A percentile compares a stretch with the other conserved stretches of the same genome.
Evolutionary conservation across 805 yeast species (phyloP).

Genomic region (Brettanomyces sp.): DNA sequence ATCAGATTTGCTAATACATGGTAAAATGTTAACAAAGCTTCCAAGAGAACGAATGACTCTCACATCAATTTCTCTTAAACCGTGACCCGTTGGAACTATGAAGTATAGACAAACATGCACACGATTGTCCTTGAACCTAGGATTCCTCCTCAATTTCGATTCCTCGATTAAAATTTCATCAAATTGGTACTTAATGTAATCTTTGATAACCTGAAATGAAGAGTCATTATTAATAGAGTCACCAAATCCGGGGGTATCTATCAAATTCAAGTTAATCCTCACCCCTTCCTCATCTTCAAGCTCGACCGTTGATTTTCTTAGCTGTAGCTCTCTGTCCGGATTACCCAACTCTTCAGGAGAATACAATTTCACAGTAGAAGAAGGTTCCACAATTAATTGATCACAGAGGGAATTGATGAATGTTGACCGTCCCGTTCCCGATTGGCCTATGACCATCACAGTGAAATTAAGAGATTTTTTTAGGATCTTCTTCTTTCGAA

Average conservation of each 20-base stretch:
- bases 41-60: constrained; percentile 62
- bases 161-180: constrained; percentile 79
- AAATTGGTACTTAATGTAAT: constrained; percentile 71
- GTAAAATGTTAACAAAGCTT: constrained; percentile 70
- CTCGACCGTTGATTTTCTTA: constrained; percentile 76
- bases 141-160: constrained; percentile 73
- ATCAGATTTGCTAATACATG: constrained; percentile 77
- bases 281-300: constrained; percentile 81
- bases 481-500: constrained; percentile 69
- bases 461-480: constrained; percentile 83
- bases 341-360: constrained; percentile 38
- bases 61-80: constrained; percentile 63
- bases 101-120: constrained; percentile 75
- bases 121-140: constrained; percentile 76
- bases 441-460: constrained; percentile 77
- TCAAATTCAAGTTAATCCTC: constrained; percentile 63
- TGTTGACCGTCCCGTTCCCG: constrained; percentile 87
- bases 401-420: constrained; percentile 87
- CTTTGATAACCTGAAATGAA: constrained; percentile 62
- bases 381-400: constrained; percentile 70
- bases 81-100: constrained; percentile 58
- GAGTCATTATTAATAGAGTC: constrained; percentile 60
- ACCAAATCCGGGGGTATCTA: constrained; percentile 82
- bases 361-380: constrained; percentile 35
- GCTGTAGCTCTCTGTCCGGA: constrained; percentile 43